phyloP scores from a whole-genome alignment of 1,284 basidiomycete genomes.

The Rhodotorula sp. region DNA sequence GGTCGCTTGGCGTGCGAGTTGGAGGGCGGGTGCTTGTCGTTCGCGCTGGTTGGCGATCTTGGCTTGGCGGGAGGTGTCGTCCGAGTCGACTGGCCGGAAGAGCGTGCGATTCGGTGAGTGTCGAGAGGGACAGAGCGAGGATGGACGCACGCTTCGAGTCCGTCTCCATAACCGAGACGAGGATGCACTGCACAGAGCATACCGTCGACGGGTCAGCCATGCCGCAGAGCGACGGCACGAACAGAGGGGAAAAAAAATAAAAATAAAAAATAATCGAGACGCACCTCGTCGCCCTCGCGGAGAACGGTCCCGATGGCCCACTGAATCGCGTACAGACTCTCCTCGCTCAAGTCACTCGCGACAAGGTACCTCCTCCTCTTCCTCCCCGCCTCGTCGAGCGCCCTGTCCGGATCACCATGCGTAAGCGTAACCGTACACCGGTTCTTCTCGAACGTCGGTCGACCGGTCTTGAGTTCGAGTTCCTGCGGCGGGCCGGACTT shows the following conservation, averaged over 20 bases:
- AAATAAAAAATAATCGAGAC: too few species aligned
- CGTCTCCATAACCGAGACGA: conserved; percentile 89
- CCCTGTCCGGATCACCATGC: conserved; percentile 61
- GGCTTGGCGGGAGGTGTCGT: conserved; percentile 49
- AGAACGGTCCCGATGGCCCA: conserved; percentile 88
- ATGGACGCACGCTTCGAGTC: conserved; percentile 70
- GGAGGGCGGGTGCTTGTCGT: conserved; percentile 35
- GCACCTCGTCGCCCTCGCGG: conserved; percentile 87
- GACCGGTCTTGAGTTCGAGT: conserved; percentile 40
- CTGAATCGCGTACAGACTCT: conserved; percentile 80
- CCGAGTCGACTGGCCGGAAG: conserved; percentile 69
- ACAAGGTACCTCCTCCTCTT: conserved; percentile 75
- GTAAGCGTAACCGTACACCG: conserved; percentile 85
- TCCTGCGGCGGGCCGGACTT: background rate
- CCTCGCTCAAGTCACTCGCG: conserved; percentile 89
- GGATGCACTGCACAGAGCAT: conserved; percentile 49
- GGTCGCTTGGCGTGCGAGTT: conserved; percentile 56
- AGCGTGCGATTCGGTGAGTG: background rate
- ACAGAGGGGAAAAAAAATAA: too few species aligned
- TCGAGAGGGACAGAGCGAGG: conserved; percentile 1
- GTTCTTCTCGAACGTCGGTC: conserved; percentile 84
- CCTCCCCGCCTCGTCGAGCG: conserved; percentile 53
- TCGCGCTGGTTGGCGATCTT: conserved; percentile 42
- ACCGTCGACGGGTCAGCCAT: background rate
- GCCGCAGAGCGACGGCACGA: background rate